Evolutionary conservation across 257 asterid species (phyloP), one percentile per base, ranked within the genome.

Genomic region (Nemophila menziesii): DNA sequence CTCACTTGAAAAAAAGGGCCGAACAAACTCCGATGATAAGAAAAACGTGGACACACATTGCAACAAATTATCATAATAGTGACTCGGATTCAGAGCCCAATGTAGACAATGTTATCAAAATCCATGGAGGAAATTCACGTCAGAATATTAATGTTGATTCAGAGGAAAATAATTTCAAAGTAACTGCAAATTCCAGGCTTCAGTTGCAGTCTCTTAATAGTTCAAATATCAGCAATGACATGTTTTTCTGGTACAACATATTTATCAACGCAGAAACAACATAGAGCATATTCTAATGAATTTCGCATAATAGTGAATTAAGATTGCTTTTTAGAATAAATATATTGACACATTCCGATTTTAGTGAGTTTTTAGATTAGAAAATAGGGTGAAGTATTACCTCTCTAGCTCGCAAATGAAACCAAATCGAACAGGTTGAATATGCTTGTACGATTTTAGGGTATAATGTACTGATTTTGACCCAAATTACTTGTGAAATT

Each of bases 221-320:
- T 46, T 20, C 48, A 13, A 46, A 47, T 8, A 43, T 33, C 27
- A 56, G 33, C 45, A 59, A 33, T 15, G 69, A 66, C 39, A 39
- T 52, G 61, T 46, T 43, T 48, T 66, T 66, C 53, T 66, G 73
- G 73, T 61, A 66, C 21, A 48, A 61, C 20, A 11, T 66, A 13
- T 44, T 52, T 55, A 36, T 61, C 6, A 48, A 19, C 42, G 54
- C 68, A 0, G 64, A 64, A 41, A 54, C 63, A 14, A 9, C 20
- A 40, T 40, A 40, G 19, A n/a, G 21, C 3, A 4, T 4, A 24
- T 24, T 24, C 33, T 4, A 24, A 24, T 24, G 9, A 24, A 4
- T 24, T 24, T 4, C 33, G 9, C 33, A 24, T 24, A 24, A n/a
- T n/a, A n/a, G n/a, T n/a, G n/a, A n/a, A n/a, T n/a, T n/a, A n/a